phyloP scores from a whole-genome alignment of 2,329 filamentous ascomycete species.

The Fusarium sp. region DNA sequence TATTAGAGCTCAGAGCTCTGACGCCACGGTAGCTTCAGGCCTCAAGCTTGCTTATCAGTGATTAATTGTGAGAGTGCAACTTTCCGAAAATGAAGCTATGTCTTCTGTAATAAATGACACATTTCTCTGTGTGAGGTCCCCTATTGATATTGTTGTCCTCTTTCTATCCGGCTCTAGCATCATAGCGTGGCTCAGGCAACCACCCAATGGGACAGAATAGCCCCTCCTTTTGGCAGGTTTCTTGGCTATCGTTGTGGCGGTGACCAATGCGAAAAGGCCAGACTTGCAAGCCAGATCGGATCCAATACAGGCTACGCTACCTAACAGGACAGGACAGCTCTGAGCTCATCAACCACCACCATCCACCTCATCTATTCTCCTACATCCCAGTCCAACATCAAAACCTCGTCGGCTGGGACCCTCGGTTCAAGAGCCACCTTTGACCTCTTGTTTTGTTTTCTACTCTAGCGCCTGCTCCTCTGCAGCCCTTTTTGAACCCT shows the following conservation, averaged over 20 bases:
- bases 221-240: conserved; percentile 44
- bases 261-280: conserved; percentile 50
- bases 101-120: conserved; percentile 4
- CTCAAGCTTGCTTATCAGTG: conserved; percentile 10
- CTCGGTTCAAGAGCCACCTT: conserved; percentile 35
- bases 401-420: conserved; percentile 42
- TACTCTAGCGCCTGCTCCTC: conserved; percentile 16
- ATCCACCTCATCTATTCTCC: conserved; percentile 30
- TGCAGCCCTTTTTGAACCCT: conserved; percentile 24
- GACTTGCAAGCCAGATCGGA: conserved; percentile 27
- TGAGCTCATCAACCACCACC: conserved; percentile 46
- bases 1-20: conserved; percentile 14
- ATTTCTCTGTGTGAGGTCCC: conserved; percentile 1
- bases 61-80: no score
- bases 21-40: conserved; percentile 29
- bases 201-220: conserved; percentile 22
- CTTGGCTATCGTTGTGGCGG: conserved; percentile 48
- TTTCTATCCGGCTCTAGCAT: conserved; percentile 33
- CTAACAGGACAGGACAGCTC: conserved; percentile 40
- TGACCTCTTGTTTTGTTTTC: conserved; percentile 14
- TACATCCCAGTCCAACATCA: conserved; percentile 41
- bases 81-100: neutral
- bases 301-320: conserved; percentile 18
- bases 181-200: conserved; percentile 40
- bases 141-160: conserved; percentile 26